Base-by-base conservation (phyloP, 352 stramenopile genomes). In the Globisporangium iwayamae region DNA sequence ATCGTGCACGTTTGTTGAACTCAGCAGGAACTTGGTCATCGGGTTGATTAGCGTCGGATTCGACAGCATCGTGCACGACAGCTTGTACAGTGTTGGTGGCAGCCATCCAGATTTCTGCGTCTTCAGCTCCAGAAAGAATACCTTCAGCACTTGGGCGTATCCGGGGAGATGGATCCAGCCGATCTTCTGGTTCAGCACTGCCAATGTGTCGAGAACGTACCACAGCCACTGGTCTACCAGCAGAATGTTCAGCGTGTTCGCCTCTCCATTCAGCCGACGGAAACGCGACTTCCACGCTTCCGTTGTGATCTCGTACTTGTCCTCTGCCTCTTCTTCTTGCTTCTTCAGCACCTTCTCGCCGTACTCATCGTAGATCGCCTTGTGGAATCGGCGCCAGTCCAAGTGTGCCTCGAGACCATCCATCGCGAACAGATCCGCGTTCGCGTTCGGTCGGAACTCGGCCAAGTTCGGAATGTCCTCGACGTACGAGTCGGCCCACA, bases 381-480 rank as follows among this genome's bases (percentile, higher is more conserved):
- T 96, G 66, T 96, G 87, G 52, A 96, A 96, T 38, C 85, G 79
- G n/a, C 87, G 79, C 87, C 87, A 96, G 60, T 96, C 87, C 34
- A 96, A 64, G 48, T 96, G 87, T 1, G 87, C 86, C 67, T 96
- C 87, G 4, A 96, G 68, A 14, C 87, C 87, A 68, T 96, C 87
- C 87, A 96, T 96, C 0, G 87, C 87, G 51, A 96, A 96, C 67
- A 96, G 68, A 56, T 96, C 78, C 0, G 87, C 87, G 59, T 93
- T 78, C 10, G 83, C 85, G 69, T 91, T 91, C 66, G 90, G 89
- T 39, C 84, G 71, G 51, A 94, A 94, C 59, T 96, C 87, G 13
- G 84, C 76, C 45, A 96, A 71, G 54, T 96, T 87, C 32, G 76
- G 80, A 18, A 93, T 85, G 2, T 75, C 68, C 52, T 96, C 87